These are phyloP conservation scores for Phytophthora podocarpi DNA, from an alignment of 352 stramenopile genomes.

Conservation along the genomic window DNA sequence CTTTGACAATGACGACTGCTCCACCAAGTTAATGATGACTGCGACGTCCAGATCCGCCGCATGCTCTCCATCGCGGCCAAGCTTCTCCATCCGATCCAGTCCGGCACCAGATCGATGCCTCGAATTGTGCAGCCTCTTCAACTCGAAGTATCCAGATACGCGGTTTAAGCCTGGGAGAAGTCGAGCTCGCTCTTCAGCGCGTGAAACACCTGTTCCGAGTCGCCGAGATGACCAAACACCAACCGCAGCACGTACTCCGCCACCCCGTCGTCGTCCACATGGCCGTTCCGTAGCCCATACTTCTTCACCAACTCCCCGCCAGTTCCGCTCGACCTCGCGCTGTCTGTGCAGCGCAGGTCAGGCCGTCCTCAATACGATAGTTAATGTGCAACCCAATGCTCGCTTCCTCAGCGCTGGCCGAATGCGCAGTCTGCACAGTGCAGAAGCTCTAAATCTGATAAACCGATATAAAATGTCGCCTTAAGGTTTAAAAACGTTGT, in stretches of 20 bases:
- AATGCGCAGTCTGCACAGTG: too few species aligned
- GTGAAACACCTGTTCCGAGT: conserved; percentile 39
- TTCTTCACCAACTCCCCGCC: conserved; percentile 36
- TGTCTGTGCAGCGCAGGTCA: conserved; percentile 60
- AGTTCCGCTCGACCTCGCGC: conserved; percentile 34
- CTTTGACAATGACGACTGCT: conserved; percentile 21
- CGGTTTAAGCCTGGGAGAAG: conserved; percentile 41
- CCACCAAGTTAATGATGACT: conserved; percentile 27
- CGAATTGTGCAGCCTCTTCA: conserved; percentile 37
- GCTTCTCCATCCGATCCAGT: conserved; percentile 12
- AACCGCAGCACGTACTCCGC: conserved; percentile 46
- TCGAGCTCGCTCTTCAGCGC: conserved; percentile 40
- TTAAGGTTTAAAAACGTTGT: too few species aligned
- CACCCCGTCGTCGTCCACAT: conserved; percentile 44
- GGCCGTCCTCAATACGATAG: conserved; percentile 62
- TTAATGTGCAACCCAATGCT: conserved; percentile 49
- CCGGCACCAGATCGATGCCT: conserved; percentile 8
- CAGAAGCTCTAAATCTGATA: too few species aligned
- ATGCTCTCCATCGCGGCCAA: conserved; percentile 7
- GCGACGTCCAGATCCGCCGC: conserved; percentile 5
- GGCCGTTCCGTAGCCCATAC: conserved; percentile 13
- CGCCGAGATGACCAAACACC: conserved; percentile 36
- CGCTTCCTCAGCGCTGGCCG: conserved; percentile 23
- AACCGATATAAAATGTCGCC: too few species aligned
- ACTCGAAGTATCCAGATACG: conserved; percentile 44